Conservation (phyloP, 148 eudicot species). For the Fagopyrum esculentum region DNA sequence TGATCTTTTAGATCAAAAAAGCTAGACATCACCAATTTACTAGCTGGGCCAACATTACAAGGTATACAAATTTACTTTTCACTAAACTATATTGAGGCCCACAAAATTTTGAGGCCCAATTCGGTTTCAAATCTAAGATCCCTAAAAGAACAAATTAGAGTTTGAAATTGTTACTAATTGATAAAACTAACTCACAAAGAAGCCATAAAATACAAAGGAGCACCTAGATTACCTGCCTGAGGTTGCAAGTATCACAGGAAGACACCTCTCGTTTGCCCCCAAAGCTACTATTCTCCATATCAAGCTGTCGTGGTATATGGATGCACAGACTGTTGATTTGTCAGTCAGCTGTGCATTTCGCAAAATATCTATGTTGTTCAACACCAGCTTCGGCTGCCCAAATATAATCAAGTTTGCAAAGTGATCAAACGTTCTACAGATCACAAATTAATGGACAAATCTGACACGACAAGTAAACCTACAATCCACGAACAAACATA, state of each 20-base stretch:
- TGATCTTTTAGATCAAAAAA: too few relatives aligned
- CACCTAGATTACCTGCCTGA: constrained; percentile 66
- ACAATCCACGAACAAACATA: neutral
- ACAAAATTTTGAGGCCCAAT: too few relatives aligned
- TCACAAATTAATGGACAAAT: neutral
- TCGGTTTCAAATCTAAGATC: too few relatives aligned
- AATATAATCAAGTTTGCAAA: constrained; percentile 1
- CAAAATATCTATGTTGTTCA: constrained; percentile 85
- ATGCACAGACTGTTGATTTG: constrained; percentile 53
- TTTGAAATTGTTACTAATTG: too few relatives aligned
- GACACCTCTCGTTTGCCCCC: constrained; percentile 86
- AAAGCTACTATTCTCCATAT: constrained; percentile 82
- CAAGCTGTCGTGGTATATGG: constrained; percentile 89
- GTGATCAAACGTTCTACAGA: neutral
- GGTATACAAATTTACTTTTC: too few relatives aligned
- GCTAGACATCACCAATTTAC: too few relatives aligned
- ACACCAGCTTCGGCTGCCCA: constrained; percentile 85
- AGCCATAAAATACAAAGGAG: neutral
- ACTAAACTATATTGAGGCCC: too few relatives aligned
- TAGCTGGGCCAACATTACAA: too few relatives aligned
- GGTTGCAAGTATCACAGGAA: constrained; percentile 78
- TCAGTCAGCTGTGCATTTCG: constrained; percentile 56
- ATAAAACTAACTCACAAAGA: too few relatives aligned
- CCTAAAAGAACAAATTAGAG: too few relatives aligned
- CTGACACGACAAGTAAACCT: neutral